phyloP scores from a whole-genome alignment of 2,329 filamentous ascomycete genomes.

The Diaporthe amygdali region DNA sequence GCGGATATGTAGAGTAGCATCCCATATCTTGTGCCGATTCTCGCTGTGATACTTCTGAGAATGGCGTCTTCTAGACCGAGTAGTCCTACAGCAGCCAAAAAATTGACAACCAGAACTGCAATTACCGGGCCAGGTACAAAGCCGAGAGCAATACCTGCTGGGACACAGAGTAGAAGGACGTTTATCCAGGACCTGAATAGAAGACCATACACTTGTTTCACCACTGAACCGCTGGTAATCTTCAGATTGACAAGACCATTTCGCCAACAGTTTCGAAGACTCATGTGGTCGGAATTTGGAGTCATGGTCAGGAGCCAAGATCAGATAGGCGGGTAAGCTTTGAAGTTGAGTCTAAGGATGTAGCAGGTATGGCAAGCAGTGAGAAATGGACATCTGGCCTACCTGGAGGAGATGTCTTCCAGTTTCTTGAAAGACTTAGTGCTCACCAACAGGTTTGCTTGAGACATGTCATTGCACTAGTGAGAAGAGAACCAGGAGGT shows the following conservation, averaged over 20 bases:
- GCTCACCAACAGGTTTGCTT: no score
- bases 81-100: background rate
- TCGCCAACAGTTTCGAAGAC: background rate
- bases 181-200: background rate
- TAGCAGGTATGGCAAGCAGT: background rate
- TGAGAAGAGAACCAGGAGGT: no score
- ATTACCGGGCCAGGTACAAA: background rate
- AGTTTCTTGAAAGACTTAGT: no score
- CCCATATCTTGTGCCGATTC: background rate
- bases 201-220: background rate
- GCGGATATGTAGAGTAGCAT: background rate
- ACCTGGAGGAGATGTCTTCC: no score
- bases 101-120: background rate
- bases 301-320: background rate
- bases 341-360: background rate
- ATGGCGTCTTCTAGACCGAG: background rate
- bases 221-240: background rate
- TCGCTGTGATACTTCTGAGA: background rate
- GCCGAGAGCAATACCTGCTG: background rate
- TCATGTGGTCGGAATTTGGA: background rate
- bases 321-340: background rate
- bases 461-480: no score
- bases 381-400: no score
- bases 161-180: background rate
- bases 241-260: background rate